Evolutionary conservation across 2,329 filamentous ascomycete genomes (phyloP), one percentile per base, ranked within the genome.

Genomic region (Neodidymelliopsis sp.): DNA sequence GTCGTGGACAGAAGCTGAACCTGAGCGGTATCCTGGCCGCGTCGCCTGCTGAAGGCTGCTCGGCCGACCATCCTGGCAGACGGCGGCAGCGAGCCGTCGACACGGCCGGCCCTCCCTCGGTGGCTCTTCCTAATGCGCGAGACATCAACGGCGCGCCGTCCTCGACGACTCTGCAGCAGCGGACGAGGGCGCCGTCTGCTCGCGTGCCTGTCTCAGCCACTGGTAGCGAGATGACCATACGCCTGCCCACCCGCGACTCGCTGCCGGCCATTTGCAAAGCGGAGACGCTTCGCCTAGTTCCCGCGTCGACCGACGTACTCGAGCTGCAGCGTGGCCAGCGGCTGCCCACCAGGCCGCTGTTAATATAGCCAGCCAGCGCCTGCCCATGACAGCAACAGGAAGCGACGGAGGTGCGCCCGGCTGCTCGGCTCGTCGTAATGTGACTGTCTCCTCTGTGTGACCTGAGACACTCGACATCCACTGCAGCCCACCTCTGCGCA

Each of bases 1-100:
- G 42, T 41, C 25, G 48, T 42, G 28, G 41, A 41, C 36, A 42
- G 41, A 51, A 41, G 48, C 41, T 41, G 41, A 51, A 41, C 41
- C 41, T 41, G 44, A 44, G 24, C 35, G 24, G 19, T 29, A 23
- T 24, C 23, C 35, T 39, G 29, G 10, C 29, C 13, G 25, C 10
- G 28, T 15, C 15, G 28, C 25, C 20, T 19, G 22, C 15, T 6
- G 8, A 24, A 24, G 27, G 33, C 35, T 13, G 8, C 18, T 35
- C 34, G 40, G 45, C 31, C 31, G 19, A 42, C 13, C 30, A 41
- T 41, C 36, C 20, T n/a, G n/a, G n/a, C n/a, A n/a, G n/a, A n/a
- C n/a, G n/a, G n/a, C n/a, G n/a, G n/a, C 31, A 49, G 25, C 30
- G 16, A 36, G 11, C 29, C 19, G 30, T 36, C 25, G 25, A 36